A percentile compares a stretch with the other conserved stretches of the same genome.
phyloP scores from a whole-genome alignment of 2,329 filamentous ascomycete genomes.

The Phaeosphaeriaceae sp. region DNA sequence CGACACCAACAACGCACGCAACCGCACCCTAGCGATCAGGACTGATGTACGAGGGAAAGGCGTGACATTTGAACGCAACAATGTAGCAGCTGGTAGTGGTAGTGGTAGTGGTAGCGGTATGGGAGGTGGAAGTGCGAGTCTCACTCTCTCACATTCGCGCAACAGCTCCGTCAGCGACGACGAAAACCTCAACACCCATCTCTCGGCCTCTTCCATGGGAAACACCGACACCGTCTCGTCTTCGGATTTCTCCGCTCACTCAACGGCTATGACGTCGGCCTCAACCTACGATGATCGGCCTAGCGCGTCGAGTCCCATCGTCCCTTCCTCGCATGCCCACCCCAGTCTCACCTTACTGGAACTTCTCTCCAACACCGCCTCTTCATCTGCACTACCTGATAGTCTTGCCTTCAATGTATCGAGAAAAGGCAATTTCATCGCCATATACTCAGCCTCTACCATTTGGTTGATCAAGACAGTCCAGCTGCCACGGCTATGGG shows the following conservation, averaged over 20 bases:
- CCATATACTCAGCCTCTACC: slow-evolving; percentile 46
- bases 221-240: slow-evolving; percentile 38
- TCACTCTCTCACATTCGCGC: slow-evolving; percentile 9
- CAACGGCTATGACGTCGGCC: slow-evolving; percentile 44
- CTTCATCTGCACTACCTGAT: slow-evolving; percentile 47
- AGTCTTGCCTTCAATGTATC: slow-evolving; percentile 48
- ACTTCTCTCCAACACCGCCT: slow-evolving; percentile 47
- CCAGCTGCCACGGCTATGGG: slow-evolving; percentile 45
- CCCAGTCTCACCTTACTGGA: slow-evolving; percentile 45
- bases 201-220: slow-evolving; percentile 40
- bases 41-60: slow-evolving; percentile 32
- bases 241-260: slow-evolving; percentile 34
- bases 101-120: too few relatives aligned
- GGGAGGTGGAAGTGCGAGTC: slow-evolving; percentile 3
- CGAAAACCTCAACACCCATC: slow-evolving; percentile 28
- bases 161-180: slow-evolving; percentile 32
- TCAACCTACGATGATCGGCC: slow-evolving; percentile 38
- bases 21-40: slow-evolving; percentile 22
- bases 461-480: slow-evolving; percentile 48
- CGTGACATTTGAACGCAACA: slow-evolving; percentile 28
- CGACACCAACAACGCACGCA: slow-evolving; percentile 15
- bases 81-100: slow-evolving; percentile 9
- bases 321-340: slow-evolving; percentile 34
- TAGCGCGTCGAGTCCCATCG: slow-evolving; percentile 20
- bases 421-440: slow-evolving; percentile 45